phyloP scores from a whole-genome alignment of 352 stramenopile species.

The Globisporangium polare region DNA sequence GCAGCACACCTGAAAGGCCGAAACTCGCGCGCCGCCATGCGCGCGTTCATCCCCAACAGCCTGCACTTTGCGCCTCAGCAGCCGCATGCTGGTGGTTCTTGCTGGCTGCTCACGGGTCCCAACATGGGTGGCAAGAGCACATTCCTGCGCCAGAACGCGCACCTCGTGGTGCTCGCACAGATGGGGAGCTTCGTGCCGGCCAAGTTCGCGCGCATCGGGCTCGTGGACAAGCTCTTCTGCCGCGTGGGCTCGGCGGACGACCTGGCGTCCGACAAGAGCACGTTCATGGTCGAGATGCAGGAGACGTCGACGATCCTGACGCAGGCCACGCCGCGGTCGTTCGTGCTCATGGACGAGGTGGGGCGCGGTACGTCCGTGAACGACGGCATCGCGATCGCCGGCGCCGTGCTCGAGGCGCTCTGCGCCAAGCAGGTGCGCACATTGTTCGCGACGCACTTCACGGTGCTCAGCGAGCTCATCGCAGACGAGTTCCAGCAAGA shows the following conservation, averaged over 20 bases:
- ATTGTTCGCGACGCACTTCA: conserved; percentile 87
- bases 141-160: conserved; percentile 75
- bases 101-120: conserved; percentile 82
- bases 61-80: conserved; percentile 34
- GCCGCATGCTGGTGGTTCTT: conserved; percentile 24
- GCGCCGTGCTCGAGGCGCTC: conserved; percentile 70
- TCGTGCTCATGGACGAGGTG: conserved; percentile 89
- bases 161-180: conserved; percentile 75
- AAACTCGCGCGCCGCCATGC: conserved; percentile 39
- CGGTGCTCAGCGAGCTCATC: conserved; percentile 45
- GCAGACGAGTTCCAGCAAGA: conserved; percentile 24
- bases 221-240: conserved; percentile 83
- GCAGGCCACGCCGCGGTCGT: conserved; percentile 62
- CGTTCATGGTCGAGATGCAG: conserved; percentile 88
- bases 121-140: conserved; percentile 90
- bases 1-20: conserved; percentile 46
- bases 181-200: conserved; percentile 82
- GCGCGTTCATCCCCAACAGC: conserved; percentile 73
- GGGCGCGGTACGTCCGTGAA: conserved; percentile 74
- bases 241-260: conserved; percentile 81
- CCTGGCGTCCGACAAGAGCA: conserved; percentile 72
- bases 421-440: conserved; percentile 50
- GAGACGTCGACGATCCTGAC: conserved; percentile 76
- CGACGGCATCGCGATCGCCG: conserved; percentile 78
- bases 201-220: conserved; percentile 54